phyloP scores from a whole-genome alignment of 257 asterid genomes.

The Capsicum baccatum region DNA sequence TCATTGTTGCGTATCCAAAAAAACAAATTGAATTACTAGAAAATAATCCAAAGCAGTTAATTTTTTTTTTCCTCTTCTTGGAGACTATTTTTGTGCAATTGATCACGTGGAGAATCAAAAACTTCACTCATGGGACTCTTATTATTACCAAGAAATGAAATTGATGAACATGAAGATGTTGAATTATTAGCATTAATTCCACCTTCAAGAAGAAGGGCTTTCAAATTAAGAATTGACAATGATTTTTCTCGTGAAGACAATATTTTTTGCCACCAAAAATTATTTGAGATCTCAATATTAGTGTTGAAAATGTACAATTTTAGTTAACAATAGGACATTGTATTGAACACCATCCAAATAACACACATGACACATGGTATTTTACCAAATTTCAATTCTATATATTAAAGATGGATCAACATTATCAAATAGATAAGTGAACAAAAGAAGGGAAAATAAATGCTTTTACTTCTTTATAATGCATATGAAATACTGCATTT shows the following conservation, averaged over 20 bases:
- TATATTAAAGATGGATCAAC: too few relatives aligned
- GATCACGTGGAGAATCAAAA: constrained; percentile 43
- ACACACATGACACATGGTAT: too few relatives aligned
- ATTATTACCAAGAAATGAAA: constrained; percentile 24
- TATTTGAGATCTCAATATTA: constrained; percentile 9
- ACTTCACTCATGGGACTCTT: constrained; percentile 52
- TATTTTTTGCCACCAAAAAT: constrained; percentile 47
- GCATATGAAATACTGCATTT: not conserved
- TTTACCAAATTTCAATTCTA: too few relatives aligned
- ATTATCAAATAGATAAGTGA: not conserved
- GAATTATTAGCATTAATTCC: constrained; percentile 27
- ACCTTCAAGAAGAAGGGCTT: constrained; percentile 38
- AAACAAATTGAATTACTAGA: not conserved
- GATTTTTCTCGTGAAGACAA: constrained; percentile 71
- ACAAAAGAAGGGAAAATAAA: not conserved
- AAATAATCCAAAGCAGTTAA: not conserved
- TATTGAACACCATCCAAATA: not conserved
- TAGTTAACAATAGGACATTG: not conserved
- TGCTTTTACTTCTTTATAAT: not conserved
- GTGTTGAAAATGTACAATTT: not conserved
- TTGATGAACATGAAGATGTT: constrained; percentile 23
- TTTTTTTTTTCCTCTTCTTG: constrained; percentile 56
- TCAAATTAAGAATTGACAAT: constrained; percentile 48
- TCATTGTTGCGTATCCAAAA: too few relatives aligned
- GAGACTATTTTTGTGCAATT: constrained; percentile 31